These are phyloP conservation scores for Trichophyton mentagrophytes DNA, from an alignment of 2,329 filamentous ascomycete species.

Conservation along the genomic window DNA sequence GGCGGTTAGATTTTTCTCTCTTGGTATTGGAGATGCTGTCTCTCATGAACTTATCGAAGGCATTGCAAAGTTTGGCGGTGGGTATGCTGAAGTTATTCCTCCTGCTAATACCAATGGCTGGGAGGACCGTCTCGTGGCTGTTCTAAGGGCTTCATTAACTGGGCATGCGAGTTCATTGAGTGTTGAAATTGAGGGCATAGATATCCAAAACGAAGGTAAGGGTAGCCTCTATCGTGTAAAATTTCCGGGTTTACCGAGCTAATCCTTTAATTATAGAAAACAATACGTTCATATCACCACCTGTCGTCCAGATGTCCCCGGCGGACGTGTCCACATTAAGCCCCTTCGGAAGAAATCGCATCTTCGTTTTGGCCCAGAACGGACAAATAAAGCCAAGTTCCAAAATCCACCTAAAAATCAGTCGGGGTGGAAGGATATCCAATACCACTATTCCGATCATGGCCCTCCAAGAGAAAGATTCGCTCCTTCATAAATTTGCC, in stretches of 20 bases:
- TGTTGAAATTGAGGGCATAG: background rate
- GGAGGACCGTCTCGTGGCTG: background rate
- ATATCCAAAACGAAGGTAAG: background rate
- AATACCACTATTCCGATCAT: background rate
- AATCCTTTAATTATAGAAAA: background rate
- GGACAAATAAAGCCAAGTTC: background rate
- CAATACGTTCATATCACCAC: background rate
- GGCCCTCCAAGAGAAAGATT: background rate
- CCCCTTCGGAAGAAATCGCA: background rate
- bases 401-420: background rate
- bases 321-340: background rate
- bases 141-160: background rate
- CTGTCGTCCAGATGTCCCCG: background rate
- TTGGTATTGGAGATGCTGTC: conserved; percentile 42
- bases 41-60: conserved; percentile 48
- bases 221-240: background rate
- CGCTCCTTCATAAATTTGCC: background rate
- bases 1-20: conserved; percentile 43
- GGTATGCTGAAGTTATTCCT: conserved; percentile 22
- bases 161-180: background rate
- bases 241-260: background rate
- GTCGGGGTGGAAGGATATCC: background rate
- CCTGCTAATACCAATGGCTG: background rate
- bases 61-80: conserved; percentile 45
- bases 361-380: background rate